Evolutionary conservation across 495 filamentous ascomycete genomes (phyloP), one percentile per base, ranked within the genome.

Genomic region (Rhypophila decipiens): DNA sequence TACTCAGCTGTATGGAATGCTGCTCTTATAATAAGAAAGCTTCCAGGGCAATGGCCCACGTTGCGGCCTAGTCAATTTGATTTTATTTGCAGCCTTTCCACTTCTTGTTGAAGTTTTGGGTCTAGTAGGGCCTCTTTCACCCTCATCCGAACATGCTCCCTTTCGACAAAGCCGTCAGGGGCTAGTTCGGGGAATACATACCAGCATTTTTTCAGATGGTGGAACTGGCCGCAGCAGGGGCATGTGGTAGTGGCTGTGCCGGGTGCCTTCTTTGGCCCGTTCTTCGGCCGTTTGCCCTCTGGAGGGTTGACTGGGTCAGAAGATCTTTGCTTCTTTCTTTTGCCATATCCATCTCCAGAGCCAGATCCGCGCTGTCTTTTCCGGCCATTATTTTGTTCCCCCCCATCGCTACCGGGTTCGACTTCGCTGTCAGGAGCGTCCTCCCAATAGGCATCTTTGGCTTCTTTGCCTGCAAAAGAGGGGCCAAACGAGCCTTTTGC

Each of bases 181-280:
- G 44, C 44, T 27, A 13, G 7, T 47, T 47, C 19, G 4, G 44
- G 44, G 19, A 47, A 39, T 4, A 22, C 19, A 27, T 47, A 47
- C 3, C 1, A 38, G 35, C 34, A 47, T 47, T 27, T 47, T 47
- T 22, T 12, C 21, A 47, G 44, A 47, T 20, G 44, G 33, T 47
- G 44, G 35, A 47, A 47, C 44, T 39, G 44, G 44, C 44, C 34
- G 21, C 44, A 47, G 17, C 34, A 38, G 35, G 44, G 44, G 35
- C 34, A 47, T 39, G 20, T 45, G 43, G 27, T 24, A 21, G 5
- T 15, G 31, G 44, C 44, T 46, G 19, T 38, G 9, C 44, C 29
- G 5, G 13, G 22, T 12, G 44, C 44, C 44, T 39, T 39, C 22
- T 46, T 46, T 46, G 34, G 36, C 36, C 36, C 36, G 36, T 38